Conservation (phyloP, 352 stramenopile genomes). For the Phytophthora pini region DNA sequence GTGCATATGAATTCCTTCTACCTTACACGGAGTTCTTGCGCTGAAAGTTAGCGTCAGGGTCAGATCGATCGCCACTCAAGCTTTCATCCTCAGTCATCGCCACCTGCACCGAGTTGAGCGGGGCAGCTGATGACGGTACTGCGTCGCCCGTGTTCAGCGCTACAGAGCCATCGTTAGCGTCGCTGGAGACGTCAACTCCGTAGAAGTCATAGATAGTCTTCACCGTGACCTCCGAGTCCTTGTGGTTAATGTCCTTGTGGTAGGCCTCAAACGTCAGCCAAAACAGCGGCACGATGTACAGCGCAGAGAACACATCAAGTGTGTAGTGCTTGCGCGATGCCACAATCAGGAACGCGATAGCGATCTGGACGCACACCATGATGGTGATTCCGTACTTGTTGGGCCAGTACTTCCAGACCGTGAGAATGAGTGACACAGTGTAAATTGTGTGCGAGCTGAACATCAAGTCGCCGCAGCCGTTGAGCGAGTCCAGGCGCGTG, state of each 20-base stretch:
- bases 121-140: conserved; percentile 3
- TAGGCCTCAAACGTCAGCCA: conserved; percentile 87
- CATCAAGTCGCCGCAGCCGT: conserved; percentile 92
- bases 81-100: conserved; percentile 46
- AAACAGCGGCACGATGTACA: conserved; percentile 90
- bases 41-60: conserved; percentile 47
- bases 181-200: conserved; percentile 44
- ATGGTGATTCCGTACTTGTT: conserved; percentile 75
- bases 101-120: conserved; percentile 42
- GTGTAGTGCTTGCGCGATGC: conserved; percentile 92
- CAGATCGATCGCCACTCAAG: conserved; percentile 37
- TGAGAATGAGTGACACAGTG: conserved; percentile 89
- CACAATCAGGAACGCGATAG: conserved; percentile 90
- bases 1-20: conserved; percentile 30
- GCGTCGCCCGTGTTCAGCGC: conserved; percentile 27
- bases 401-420: conserved; percentile 88
- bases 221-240: conserved; percentile 66
- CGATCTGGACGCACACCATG: conserved; percentile 81
- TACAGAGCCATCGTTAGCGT: conserved; percentile 31
- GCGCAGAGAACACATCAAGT: conserved; percentile 87
- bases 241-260: conserved; percentile 83
- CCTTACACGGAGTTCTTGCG: conserved; percentile 62
- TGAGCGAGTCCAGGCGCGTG: conserved; percentile 78
- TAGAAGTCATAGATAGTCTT: conserved; percentile 80
- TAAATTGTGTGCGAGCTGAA: conserved; percentile 94